Evolutionary conservation across 768 basidiomycete species (phyloP).

Genomic region (Mycena polygramma): DNA sequence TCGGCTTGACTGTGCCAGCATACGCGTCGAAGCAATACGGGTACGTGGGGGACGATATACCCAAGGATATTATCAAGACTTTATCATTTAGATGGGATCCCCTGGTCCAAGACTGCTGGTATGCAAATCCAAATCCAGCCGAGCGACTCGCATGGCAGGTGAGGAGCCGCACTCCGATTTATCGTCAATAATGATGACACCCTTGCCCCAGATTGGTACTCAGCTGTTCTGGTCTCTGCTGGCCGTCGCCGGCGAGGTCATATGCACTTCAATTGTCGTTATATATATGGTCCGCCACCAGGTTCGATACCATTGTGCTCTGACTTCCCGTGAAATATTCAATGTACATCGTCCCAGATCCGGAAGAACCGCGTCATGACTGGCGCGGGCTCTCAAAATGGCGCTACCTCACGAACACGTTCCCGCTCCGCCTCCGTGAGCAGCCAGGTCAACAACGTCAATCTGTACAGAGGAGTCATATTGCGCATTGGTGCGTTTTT

Average conservation of each 20-base stretch:
- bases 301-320: constrained; percentile 27
- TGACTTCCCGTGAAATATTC: neutral
- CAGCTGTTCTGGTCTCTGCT: constrained; percentile 38
- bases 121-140: constrained; percentile 35
- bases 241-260: constrained; percentile 33
- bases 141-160: constrained; percentile 40
- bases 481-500: constrained; percentile 34
- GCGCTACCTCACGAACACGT: neutral
- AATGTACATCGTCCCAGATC: neutral
- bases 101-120: constrained; percentile 41
- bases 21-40: constrained; percentile 42
- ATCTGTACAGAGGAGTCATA: constrained; percentile 30
- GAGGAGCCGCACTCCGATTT: neutral
- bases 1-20: constrained; percentile 36
- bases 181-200: neutral
- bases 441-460: constrained; percentile 24
- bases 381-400: neutral
- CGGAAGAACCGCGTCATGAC: neutral
- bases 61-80: neutral
- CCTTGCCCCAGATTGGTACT: constrained; percentile 33
- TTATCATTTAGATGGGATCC: constrained; percentile 39
- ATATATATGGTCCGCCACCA: constrained; percentile 39
- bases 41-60: constrained; percentile 21
- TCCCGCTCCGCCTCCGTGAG: constrained; percentile 8
- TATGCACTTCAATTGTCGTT: constrained; percentile 23